Evolutionary conservation across 352 stramenopile genomes (phyloP), one percentile per base, ranked within the genome.

Genomic region (Phytophthora ramorum): DNA sequence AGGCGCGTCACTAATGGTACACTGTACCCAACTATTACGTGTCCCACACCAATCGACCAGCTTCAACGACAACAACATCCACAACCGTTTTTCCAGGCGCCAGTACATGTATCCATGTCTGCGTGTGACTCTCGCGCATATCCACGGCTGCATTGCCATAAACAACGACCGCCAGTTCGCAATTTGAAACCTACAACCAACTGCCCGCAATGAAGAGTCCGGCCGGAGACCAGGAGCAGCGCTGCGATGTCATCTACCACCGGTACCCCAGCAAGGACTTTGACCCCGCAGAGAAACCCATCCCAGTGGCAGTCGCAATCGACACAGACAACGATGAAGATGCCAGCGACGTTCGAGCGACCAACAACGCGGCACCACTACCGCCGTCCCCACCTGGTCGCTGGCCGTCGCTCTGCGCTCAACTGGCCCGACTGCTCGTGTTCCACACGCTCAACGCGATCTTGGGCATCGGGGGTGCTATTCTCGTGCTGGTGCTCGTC

Each of bases 391-490:
- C 44, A 0, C 37, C 38, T 7, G 19, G 28, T 8, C 20, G 38
- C 38, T 62, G 52, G 8, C 14, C 13, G 34, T 56, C 41, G 14
- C 30, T 63, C 37, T 52, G 62, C 6, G 14, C 19, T 28, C 37
- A 24, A 8, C 38, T 69, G 0, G 49, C 26, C 1, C 47, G 43
- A 14, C 51, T 77, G 13, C 40, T 79, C 4, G 20, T 53, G 30
- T 77, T 77, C 59, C 63, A 79, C 56, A 46, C 43, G 7, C 16
- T 63, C 26, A 77, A 79, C 48, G 63, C 58, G 2, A 22, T 68
- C 2, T 53, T 79, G 28, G 67, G 58, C 6, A 45, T 74, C 8
- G 63, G 66, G 0, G 67, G 56, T 7, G 66, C 66, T 10, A 59
- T 68, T 37, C 41, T 72, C 48, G 58, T 77, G 41, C 22, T 79